These are phyloP conservation scores for Quercus rubra DNA, from an alignment of 306 rosid genomes.

Conservation along the genomic window DNA sequence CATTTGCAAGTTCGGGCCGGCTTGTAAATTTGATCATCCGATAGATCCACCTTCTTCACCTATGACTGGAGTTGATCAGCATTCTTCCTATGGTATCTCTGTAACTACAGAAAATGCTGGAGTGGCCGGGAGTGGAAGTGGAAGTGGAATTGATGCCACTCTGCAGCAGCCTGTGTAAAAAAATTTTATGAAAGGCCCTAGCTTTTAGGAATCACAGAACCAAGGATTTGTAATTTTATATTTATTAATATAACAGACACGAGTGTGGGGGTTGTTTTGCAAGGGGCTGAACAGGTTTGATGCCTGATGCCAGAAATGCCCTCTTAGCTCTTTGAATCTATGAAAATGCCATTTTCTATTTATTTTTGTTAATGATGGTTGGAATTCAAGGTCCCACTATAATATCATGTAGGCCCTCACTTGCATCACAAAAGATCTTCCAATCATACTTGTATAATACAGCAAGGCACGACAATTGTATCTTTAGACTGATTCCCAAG, in stretches of 20 bases:
- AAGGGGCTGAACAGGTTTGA: conserved; percentile 1
- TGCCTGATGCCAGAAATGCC: neutral
- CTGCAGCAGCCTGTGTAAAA: conserved; percentile 46
- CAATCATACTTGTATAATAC: neutral
- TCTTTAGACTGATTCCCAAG: neutral
- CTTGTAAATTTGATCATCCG: conserved; percentile 85
- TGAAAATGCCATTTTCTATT: neutral
- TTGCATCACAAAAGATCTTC: neutral
- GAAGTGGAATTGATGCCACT: conserved; percentile 35
- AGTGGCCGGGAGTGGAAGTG: conserved; percentile 43
- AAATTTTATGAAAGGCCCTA: conserved; percentile 20
- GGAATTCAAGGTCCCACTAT: neutral
- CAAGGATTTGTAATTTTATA: conserved; percentile 32
- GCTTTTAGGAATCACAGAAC: conserved; percentile 35
- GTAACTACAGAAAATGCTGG: conserved; percentile 39
- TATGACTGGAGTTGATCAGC: conserved; percentile 45
- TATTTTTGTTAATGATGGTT: neutral
- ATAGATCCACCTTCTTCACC: conserved; percentile 28
- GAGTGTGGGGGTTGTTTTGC: neutral
- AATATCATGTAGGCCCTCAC: neutral
- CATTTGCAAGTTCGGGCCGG: conserved; percentile 92
- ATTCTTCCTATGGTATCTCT: conserved; percentile 34
- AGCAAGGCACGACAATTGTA: too few species aligned
- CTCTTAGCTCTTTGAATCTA: neutral
- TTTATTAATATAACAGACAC: conserved; percentile 11